Conservation (phyloP, 208 protist species). For the Crithidia bombi region DNA sequence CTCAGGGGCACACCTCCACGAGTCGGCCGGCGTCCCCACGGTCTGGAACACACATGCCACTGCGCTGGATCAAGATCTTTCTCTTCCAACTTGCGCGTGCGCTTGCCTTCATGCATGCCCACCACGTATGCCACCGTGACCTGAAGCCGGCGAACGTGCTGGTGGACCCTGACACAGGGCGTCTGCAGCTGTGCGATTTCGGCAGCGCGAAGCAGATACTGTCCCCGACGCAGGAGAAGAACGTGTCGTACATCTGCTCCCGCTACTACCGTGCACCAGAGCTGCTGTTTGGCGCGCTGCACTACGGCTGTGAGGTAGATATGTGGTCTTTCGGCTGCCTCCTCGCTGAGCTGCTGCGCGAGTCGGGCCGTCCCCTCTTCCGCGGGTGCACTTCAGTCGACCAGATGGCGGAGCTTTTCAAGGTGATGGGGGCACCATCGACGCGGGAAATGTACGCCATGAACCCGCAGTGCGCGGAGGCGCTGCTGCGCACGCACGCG, state of each 20-base stretch:
- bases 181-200: constrained; percentile 91
- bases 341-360: constrained; percentile 94
- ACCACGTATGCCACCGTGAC: constrained; percentile 87
- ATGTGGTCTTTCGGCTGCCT: constrained; percentile 96
- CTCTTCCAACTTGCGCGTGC: constrained; percentile 97
- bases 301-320: constrained; percentile 91
- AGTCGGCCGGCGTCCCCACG: constrained; percentile 4
- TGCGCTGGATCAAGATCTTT: constrained; percentile 77
- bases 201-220: constrained; percentile 87
- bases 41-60: constrained; percentile 22
- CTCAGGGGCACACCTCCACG: neutral
- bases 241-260: constrained; percentile 93
- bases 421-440: constrained; percentile 93
- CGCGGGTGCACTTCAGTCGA: constrained; percentile 95
- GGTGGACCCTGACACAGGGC: constrained; percentile 62
- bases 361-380: constrained; percentile 81
- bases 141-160: constrained; percentile 92
- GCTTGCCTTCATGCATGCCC: constrained; percentile 91
- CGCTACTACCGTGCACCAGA: constrained; percentile 96
- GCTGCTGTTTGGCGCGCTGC: constrained; percentile 86
- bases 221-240: constrained; percentile 55
- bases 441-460: constrained; percentile 95
- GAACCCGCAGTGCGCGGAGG: constrained; percentile 95
- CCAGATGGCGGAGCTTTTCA: constrained; percentile 98
- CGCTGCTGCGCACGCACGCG: constrained; percentile 45